Base-by-base conservation (phyloP, 805 yeast genomes). In the Candida patagonica region DNA sequence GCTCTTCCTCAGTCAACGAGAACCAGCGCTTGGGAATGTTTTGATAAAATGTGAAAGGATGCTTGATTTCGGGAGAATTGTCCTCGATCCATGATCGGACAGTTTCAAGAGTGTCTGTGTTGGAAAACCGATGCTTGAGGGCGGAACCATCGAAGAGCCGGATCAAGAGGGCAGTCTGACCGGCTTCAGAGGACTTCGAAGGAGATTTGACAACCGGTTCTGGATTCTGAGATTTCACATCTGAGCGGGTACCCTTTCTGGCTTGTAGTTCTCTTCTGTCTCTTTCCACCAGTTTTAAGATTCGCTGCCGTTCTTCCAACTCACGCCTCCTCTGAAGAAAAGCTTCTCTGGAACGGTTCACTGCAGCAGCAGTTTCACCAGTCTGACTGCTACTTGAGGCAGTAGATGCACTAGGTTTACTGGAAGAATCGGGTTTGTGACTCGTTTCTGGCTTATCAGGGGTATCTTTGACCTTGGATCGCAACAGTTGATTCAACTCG, bases 131-230 rank as follows among this genome's bases (percentile, higher is more conserved):
- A 35, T 73, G 68, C 40, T 67, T 70, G 3, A 80, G 42, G 1
- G 80, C 63, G 9, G 66, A 62, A 0, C 94, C 89, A 57, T 84
- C 81, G 35, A 84, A 68, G 27, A 81, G 62, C 48, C 82, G 73
- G 9, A 85, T 65, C n/a, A 74, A 70, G 9, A 80, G 58, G 0
- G 66, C 56, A 46, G 84, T 47, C 46, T 63, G 43, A 41, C 10
- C 22, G 6, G 20, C 23, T 16, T n/a, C 42, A 30, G 39, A 26
- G 4, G 24, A 32, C 5, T 45, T 41, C 23, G 46, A 25, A 15
- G 40, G 22, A n/a, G n/a, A n/a, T n/a, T n/a, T n/a, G n/a, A n/a
- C n/a, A n/a, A n/a, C n/a, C n/a, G n/a, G n/a, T 17, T 33, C 37
- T 4, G 8, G 8, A 20, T 17, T 15, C 8, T 9, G 9, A 20